Evolutionary conservation across 768 basidiomycete species (phyloP).

Genomic region (Lentinula boryana): DNA sequence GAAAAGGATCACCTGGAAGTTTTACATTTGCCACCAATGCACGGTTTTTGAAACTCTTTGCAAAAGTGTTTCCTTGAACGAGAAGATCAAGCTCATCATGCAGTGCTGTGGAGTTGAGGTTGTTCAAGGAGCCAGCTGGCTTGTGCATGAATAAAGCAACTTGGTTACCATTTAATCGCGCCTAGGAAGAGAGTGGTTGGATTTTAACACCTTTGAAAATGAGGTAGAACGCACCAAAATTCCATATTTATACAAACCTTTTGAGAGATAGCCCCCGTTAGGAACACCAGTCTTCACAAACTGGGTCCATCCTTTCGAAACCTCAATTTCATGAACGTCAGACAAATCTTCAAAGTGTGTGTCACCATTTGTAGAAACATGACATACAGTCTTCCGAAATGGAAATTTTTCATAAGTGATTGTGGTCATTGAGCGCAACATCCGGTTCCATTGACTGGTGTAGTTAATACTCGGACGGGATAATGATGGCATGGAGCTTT

Average conservation of each 20-base stretch:
- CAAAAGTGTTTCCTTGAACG: neutral
- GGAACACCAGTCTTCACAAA: neutral
- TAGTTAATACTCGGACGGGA: neutral
- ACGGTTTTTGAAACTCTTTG: neutral
- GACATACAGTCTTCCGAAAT: neutral
- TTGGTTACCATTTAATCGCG: neutral
- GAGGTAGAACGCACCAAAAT: neutral
- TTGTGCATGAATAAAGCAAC: neutral
- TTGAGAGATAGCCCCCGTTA: neutral
- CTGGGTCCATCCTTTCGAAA: neutral
- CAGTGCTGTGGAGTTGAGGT: neutral
- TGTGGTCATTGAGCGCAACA: neutral
- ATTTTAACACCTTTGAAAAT: neutral
- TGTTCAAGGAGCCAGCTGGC: neutral
- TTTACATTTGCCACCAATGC: neutral
- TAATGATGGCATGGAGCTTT: neutral
- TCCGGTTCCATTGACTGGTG: neutral
- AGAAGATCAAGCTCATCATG: neutral
- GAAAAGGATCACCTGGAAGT: neutral
- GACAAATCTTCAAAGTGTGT: neutral
- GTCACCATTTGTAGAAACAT: neutral
- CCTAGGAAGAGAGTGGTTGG: neutral
- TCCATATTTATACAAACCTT: neutral
- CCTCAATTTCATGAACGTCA: neutral
- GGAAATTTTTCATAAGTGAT: neutral